Evolutionary conservation across 148 eudicot genomes (phyloP).

Genomic region (Linanthus parryae): DNA sequence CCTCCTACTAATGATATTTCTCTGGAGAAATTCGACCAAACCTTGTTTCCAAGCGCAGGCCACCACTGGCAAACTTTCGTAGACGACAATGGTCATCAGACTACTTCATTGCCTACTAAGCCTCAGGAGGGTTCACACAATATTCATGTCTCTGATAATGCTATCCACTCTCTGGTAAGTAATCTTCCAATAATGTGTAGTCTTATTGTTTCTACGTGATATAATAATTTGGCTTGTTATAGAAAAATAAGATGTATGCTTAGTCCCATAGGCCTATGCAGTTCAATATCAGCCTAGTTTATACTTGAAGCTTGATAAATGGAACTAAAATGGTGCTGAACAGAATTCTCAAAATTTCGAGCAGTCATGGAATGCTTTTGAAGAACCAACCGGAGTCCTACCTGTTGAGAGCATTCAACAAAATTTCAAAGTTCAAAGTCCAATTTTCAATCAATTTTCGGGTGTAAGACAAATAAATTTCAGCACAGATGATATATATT

Average conservation of each 20-base stretch:
- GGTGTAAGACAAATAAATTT: conserved; percentile 19
- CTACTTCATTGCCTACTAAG: conserved; percentile 26
- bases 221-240: too few relatives aligned
- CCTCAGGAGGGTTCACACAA: conserved; percentile 44
- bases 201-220: background rate
- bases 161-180: conserved; percentile 42
- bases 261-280: too few relatives aligned
- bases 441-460: conserved; percentile 22
- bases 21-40: conserved; percentile 16
- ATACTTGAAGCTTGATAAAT: background rate
- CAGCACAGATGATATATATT: conserved; percentile 24
- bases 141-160: conserved; percentile 22
- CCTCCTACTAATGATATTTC: conserved; percentile 24
- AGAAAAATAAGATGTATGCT: too few relatives aligned
- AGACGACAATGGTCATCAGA: conserved; percentile 21
- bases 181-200: background rate
- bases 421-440: too few relatives aligned
- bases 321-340: background rate
- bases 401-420: conserved; percentile 14
- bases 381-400: conserved; percentile 23
- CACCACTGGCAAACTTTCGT: conserved; percentile 37
- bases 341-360: background rate
- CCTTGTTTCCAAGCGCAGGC: conserved; percentile 16
- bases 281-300: background rate
- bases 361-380: conserved; percentile 78